phyloP scores from a whole-genome alignment of 2,329 filamentous ascomycete species.

The Graphilbum fragrans region DNA sequence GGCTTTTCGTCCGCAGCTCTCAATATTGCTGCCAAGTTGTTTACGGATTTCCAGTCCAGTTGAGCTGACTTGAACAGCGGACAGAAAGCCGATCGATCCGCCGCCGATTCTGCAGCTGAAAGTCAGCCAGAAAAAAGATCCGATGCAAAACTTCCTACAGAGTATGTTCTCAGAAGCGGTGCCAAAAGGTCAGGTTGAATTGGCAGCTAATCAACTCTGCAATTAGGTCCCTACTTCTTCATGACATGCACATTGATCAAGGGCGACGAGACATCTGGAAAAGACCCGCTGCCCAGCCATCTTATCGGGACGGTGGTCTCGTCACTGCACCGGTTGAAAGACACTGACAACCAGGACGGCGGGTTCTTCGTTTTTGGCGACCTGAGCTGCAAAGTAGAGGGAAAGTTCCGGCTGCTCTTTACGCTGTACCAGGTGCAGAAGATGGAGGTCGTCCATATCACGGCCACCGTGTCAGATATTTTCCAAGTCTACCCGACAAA shows the following conservation, averaged over 20 bases:
- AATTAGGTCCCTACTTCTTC: constrained; percentile 34
- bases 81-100: constrained; percentile 79
- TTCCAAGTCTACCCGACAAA: constrained; percentile 58
- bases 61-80: constrained; percentile 24
- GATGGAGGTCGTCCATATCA: constrained; percentile 21
- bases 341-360: constrained; percentile 63
- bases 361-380: constrained; percentile 90
- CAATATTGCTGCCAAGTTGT: not conserved
- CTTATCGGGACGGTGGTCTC: constrained; percentile 65
- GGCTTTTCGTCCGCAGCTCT: not conserved
- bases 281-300: constrained; percentile 32
- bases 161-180: constrained; percentile 33
- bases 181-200: not conserved
- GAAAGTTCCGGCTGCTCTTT: constrained; percentile 63
- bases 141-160: constrained; percentile 34
- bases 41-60: not conserved
- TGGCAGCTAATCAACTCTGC: not conserved
- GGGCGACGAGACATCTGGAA: constrained; percentile 26
- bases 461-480: constrained; percentile 42
- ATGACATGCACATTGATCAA: constrained; percentile 31
- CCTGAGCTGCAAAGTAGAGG: constrained; percentile 64
- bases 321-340: constrained; percentile 71
- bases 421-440: constrained; percentile 59
- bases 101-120: constrained; percentile 71
- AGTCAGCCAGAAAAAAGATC: constrained; percentile 31